A percentile compares a stretch with the other conserved stretches of the same genome.
Evolutionary conservation across 345 rosid species (phyloP).

Genomic region (Lepidium aucheri): DNA sequence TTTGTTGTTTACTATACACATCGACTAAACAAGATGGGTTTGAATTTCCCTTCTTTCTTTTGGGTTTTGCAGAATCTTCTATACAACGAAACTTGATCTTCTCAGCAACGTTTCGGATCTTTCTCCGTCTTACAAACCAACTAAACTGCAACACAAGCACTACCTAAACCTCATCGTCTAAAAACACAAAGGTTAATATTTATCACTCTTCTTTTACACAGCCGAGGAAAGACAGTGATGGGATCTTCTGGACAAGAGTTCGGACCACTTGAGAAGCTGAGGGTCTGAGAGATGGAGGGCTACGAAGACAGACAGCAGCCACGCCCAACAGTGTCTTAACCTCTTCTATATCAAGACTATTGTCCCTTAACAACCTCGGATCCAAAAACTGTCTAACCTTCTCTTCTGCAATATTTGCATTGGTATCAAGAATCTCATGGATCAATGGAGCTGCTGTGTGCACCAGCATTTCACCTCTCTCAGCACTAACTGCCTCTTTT

Average conservation of each 20-base stretch:
- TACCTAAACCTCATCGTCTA: conserved; percentile 20
- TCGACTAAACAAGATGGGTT: neutral
- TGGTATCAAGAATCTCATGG: conserved; percentile 8
- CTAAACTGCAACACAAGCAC: conserved; percentile 10
- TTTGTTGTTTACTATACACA: neutral
- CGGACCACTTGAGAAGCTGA: conserved; percentile 45
- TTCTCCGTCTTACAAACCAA: neutral
- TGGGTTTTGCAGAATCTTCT: conserved; percentile 10
- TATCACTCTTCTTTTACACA: conserved; percentile 11
- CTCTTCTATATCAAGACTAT: conserved; percentile 43
- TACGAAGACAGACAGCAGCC: conserved; percentile 45
- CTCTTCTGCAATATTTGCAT: neutral
- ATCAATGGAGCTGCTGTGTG: conserved; percentile 34
- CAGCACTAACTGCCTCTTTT: conserved; percentile 58
- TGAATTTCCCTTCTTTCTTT: neutral
- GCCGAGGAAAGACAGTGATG: conserved; percentile 27
- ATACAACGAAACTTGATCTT: conserved; percentile 12
- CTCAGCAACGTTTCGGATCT: conserved; percentile 2
- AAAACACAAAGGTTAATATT: neutral
- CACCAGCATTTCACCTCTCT: conserved; percentile 46
- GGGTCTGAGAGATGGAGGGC: conserved; percentile 49
- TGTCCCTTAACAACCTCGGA: conserved; percentile 38
- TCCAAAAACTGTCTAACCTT: conserved; percentile 47
- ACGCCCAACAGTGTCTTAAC: conserved; percentile 43
- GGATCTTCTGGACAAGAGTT: conserved; percentile 30